A percentile compares a stretch with the other conserved stretches of the same genome.
phyloP scores from a whole-genome alignment of 225 moss, liverwort and hornwort genomes.

The Straminergon stramineum region DNA sequence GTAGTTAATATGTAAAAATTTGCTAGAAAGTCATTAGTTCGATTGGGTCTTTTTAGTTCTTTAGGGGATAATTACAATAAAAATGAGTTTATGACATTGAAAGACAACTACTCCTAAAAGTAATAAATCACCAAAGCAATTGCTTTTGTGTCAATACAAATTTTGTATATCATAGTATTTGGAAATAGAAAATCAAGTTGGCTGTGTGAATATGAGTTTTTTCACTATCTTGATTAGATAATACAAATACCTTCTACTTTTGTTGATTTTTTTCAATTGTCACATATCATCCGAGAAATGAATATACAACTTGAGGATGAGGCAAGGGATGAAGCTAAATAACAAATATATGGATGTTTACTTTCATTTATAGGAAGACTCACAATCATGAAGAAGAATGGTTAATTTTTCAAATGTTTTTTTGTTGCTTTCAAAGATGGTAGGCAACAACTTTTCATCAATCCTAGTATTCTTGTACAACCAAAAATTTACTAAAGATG shows the following conservation, averaged over 20 bases:
- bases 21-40: neutral
- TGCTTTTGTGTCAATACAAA: rapidly evolving
- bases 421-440: neutral
- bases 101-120: neutral
- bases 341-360: neutral
- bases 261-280: neutral
- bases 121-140: neutral
- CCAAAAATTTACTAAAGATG: neutral
- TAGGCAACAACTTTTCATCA: neutral
- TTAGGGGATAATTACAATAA: neutral
- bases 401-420: neutral
- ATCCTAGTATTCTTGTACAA: neutral
- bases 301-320: neutral
- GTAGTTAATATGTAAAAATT: no score
- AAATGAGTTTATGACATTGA: neutral
- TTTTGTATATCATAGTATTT: neutral
- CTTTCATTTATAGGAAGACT: neutral
- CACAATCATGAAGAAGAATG: rapidly evolving
- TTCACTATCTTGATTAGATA: neutral
- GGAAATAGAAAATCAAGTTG: rapidly evolving
- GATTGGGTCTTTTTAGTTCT: neutral
- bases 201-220: neutral
- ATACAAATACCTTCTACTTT: no score
- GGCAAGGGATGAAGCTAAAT: neutral
- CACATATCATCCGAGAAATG: rapidly evolving